Evolutionary conservation across 2,329 filamentous ascomycete genomes (phyloP).

Genomic region (Scytalidium lignicola): DNA sequence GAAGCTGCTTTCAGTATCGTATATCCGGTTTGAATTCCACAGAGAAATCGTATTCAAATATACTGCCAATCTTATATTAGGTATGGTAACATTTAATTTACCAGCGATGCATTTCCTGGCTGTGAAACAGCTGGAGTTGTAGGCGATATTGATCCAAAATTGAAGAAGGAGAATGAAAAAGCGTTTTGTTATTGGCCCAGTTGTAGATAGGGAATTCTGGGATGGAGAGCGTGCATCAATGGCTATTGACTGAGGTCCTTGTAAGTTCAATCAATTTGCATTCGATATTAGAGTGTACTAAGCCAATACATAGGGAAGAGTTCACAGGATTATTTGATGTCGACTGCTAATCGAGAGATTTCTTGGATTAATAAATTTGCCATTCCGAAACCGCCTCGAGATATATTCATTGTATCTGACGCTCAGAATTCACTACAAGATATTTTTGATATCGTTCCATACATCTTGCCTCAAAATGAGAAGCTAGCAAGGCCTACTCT

Average conservation of each 20-base stretch:
- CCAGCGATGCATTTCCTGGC: conserved; percentile 25
- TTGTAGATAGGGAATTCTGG: conserved; percentile 31
- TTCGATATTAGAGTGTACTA: background rate
- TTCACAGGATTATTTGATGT: conserved; percentile 27
- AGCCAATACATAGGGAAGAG: conserved; percentile 25
- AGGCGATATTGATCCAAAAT: conserved; percentile 20
- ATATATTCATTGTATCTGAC: conserved; percentile 18
- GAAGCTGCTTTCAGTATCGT: conserved; percentile 31
- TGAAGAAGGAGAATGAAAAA: conserved; percentile 27
- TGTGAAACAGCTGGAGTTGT: conserved; percentile 25
- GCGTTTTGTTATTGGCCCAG: conserved; percentile 33
- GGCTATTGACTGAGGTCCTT: conserved; percentile 34
- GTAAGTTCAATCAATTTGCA: conserved; percentile 19
- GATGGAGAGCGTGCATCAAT: conserved; percentile 28
- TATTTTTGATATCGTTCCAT: conserved; percentile 27
- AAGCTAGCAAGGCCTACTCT: conserved; percentile 25
- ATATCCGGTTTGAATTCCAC: conserved; percentile 25
- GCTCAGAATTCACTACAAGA: conserved; percentile 27
- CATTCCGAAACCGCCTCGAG: conserved; percentile 14
- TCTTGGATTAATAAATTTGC: conserved; percentile 29
- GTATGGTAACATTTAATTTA: conserved; percentile 34
- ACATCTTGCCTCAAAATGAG: conserved; percentile 24
- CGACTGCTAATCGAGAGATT: conserved; percentile 29
- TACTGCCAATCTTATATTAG: conserved; percentile 19
- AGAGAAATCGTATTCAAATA: conserved; percentile 3